Evolutionary conservation across 768 basidiomycete species (phyloP).

Genomic region (Clavulina sp.): DNA sequence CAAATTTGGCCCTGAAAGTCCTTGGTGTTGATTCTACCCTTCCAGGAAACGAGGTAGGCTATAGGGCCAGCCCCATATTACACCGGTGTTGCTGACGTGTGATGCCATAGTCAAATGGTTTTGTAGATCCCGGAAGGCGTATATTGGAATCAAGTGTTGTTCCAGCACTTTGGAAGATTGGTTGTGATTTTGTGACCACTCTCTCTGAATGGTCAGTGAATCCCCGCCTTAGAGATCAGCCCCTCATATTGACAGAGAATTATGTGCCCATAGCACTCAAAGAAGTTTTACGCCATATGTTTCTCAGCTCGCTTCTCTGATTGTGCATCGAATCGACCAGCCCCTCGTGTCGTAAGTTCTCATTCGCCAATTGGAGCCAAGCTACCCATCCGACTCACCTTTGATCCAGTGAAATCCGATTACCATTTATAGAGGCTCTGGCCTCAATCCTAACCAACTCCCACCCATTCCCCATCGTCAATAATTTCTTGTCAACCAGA

Average conservation of each 20-base stretch:
- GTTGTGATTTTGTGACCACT: constrained; percentile 32
- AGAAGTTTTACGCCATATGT: constrained; percentile 38
- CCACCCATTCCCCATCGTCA: constrained; percentile 26
- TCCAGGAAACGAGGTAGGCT: background rate
- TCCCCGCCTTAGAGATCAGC: background rate
- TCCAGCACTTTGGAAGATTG: constrained; percentile 34
- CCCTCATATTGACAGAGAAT: too few relatives aligned
- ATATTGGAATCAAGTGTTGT: constrained; percentile 36
- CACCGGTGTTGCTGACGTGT: background rate
- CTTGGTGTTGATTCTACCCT: constrained; percentile 5
- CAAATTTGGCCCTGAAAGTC: constrained; percentile 35
- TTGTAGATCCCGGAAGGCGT: constrained; percentile 33
- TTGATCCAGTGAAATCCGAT: constrained; percentile 16
- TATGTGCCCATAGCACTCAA: constrained; percentile 31
- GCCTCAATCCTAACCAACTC: constrained; percentile 26
- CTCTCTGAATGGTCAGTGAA: constrained; percentile 31
- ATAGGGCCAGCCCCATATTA: background rate
- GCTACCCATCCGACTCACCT: background rate
- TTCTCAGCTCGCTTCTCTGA: constrained; percentile 31
- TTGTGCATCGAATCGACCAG: constrained; percentile 48
- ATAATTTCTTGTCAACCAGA: constrained; percentile 28
- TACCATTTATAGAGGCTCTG: constrained; percentile 30
- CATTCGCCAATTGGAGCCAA: background rate
- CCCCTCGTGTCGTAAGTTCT: too few relatives aligned
- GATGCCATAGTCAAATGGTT: constrained; percentile 27